Conservation (phyloP, 306 rosid genomes). For the Trifolium pratense region DNA sequence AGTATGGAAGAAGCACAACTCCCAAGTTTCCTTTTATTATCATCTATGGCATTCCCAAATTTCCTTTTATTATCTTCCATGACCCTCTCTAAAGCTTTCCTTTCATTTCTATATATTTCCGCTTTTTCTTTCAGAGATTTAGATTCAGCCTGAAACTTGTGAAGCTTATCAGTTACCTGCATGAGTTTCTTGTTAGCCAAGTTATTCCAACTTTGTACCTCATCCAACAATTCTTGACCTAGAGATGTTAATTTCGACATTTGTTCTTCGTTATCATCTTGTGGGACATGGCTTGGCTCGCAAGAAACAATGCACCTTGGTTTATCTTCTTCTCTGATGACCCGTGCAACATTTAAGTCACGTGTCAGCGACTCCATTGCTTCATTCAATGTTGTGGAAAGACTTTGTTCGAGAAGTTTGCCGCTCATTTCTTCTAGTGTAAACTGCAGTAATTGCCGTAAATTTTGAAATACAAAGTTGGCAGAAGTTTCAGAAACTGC, state of each 20-base stretch:
- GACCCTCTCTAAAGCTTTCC: slow-evolving; percentile 52
- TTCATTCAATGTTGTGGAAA: slow-evolving; percentile 59
- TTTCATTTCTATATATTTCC: slow-evolving; percentile 45
- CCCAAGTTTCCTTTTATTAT: too few species aligned
- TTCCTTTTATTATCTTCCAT: slow-evolving; percentile 48
- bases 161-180: slow-evolving; percentile 64
- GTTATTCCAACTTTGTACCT: slow-evolving; percentile 55
- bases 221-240: slow-evolving; percentile 54
- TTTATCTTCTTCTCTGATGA: slow-evolving; percentile 51
- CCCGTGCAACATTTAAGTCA: slow-evolving; percentile 65
- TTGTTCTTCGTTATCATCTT: slow-evolving; percentile 55
- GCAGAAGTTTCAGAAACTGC: slow-evolving; percentile 27
- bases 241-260: slow-evolving; percentile 51
- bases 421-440: slow-evolving; percentile 64
- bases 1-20: slow-evolving; percentile 30
- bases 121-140: slow-evolving; percentile 56
- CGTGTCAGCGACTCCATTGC: slow-evolving; percentile 67
- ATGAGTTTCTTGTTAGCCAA: slow-evolving; percentile 65
- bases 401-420: slow-evolving; percentile 60
- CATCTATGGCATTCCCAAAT: slow-evolving; percentile 41
- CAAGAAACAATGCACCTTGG: slow-evolving; percentile 35
- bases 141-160: slow-evolving; percentile 51
- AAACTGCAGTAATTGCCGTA: slow-evolving; percentile 55
- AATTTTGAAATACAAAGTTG: slow-evolving; percentile 43
- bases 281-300: slow-evolving; percentile 45